Evolutionary conservation across 2,329 filamentous ascomycete genomes (phyloP), one percentile per base, ranked within the genome.

Genomic region (Hypoxylon sp.): DNA sequence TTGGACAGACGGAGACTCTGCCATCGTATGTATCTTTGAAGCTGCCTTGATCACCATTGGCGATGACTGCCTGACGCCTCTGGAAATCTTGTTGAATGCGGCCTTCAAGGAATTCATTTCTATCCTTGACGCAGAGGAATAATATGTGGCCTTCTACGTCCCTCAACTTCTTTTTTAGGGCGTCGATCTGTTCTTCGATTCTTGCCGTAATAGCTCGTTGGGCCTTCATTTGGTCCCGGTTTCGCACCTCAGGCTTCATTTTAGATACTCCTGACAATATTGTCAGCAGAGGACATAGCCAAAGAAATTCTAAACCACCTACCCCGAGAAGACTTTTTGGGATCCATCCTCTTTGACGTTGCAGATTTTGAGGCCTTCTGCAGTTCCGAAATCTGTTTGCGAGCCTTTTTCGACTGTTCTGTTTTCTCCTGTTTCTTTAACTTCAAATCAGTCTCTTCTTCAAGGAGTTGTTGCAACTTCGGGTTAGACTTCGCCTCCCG

Each of bases 21-120:
- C 68, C 63, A 19, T 72, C 65, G 21, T 72, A 69, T 28, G 30
- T 45, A 10, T 21, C 11, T 23, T 32, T 56, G 5, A 60, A 21
- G 2, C 17, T 14, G 14, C 45, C 45, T 3, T 25, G 25, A 4
- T 25, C 2, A 25, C 17, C n/a, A 25, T 5, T 19, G n/a, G 28
- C n/a, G 13, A 38, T 48, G 30, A 1, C 4, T 19, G 45, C 19
- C 34, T 58, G 55, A 3, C 55, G 45, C 2, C 5, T 50, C 19
- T 30, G 7, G 9, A 49, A 58, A 14, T 65, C 62, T 17, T 51
- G 13, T n/a, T 51, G 56, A 11, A 65, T 65, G 19, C 62, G 56
- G 5, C 19, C 19, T 14, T 32, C 13, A 6, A 58, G 14, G 14
- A 28, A 28, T 21, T 14, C 13, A 19, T 58, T 58, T 9, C 55